A percentile compares a stretch with the other conserved stretches of the same genome.
Evolutionary conservation across 202 grass and related monocot genomes (phyloP).

Genomic region (Eragrostis tef): DNA sequence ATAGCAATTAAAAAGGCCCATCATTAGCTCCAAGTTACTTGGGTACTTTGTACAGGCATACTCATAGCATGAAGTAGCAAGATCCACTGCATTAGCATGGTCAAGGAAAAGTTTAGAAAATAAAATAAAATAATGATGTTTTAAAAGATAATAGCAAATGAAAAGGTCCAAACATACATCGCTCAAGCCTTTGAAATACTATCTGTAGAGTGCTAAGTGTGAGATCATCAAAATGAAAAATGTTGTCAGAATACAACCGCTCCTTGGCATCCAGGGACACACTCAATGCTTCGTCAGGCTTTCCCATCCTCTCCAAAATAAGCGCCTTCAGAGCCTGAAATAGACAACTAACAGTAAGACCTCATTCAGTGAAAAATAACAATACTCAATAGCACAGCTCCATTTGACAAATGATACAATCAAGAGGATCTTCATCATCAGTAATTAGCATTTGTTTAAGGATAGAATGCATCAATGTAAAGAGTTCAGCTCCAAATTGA

Average conservation of each 20-base stretch:
- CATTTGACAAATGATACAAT: not conserved
- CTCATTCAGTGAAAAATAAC: not conserved
- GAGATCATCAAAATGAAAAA: conserved; percentile 87
- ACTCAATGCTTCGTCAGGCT: conserved; percentile 79
- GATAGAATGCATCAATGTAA: not conserved
- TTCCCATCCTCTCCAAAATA: conserved; percentile 97
- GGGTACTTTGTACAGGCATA: conserved; percentile 84
- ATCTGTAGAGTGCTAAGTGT: conserved; percentile 98
- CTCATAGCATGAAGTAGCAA: conserved; percentile 96
- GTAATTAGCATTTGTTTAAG: not conserved
- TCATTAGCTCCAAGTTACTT: conserved; percentile 96
- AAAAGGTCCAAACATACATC: conserved; percentile 58
- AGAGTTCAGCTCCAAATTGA: conserved; percentile 35
- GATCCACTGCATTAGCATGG: conserved; percentile 73
- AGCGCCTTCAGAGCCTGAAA: conserved; percentile 92
- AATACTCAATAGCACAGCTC: not conserved
- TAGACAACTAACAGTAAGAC: conserved; percentile 42
- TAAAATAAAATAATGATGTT: conserved; percentile 9
- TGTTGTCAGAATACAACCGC: conserved; percentile 68
- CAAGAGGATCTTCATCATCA: not conserved
- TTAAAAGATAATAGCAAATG: conserved; percentile 34
- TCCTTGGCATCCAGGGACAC: conserved; percentile 82
- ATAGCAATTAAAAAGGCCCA: conserved; percentile 98
- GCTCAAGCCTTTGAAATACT: conserved; percentile 87
- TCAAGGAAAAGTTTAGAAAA: conserved; percentile 33